Base-by-base conservation (phyloP, 2,329 filamentous ascomycete species). In the Cytospora schulzeri region DNA sequence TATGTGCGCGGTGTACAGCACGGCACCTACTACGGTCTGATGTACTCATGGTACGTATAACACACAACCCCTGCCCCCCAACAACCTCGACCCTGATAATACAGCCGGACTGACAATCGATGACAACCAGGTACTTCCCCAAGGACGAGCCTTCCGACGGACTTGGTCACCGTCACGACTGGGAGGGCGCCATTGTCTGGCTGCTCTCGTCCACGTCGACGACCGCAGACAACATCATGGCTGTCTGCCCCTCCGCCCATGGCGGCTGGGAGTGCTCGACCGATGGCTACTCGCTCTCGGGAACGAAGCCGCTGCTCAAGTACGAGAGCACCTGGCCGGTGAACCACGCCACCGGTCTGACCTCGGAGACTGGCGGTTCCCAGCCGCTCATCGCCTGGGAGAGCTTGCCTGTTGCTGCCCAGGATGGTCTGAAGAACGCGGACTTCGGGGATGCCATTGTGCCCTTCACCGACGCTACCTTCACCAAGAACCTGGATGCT, bases 371-470 rank as follows among this genome's bases (percentile, higher is more conserved):
- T 11, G 80, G 79, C 7, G 74, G 75, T 4, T 68, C 70, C 22
- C 76, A 79, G 67, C 75, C 75, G 3, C 67, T 82, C 45, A 72
- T 79, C 59, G 77, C 78, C 14, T 82, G 79, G 79, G 79, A 82
- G 68, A 71, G 66, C 26, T 70, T 81, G 64, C 68, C 76, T 5
- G 50, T 69, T 1, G 74, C 69, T 15, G 74, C 76, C 9, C 70
- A 71, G 60, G 71, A 67, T 11, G 78, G 76, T 0, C 71, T 82
- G 3, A 65, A 69, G 52, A 72, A 72, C 22, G 71, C 75, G 2
- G 73, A 80, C 66, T 82, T 80, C 69, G 79, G 78, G 1, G 35
- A 24, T 15, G 64, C 64, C 12, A 66, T 45, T 17, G 64, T 66
- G 3, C 64, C 64, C 8, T 66, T 66, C 60, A 66, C 63, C 55